Evolutionary conservation across 2,329 filamentous ascomycete genomes (phyloP).

Genomic region (Phaeoacremonium minimum): DNA sequence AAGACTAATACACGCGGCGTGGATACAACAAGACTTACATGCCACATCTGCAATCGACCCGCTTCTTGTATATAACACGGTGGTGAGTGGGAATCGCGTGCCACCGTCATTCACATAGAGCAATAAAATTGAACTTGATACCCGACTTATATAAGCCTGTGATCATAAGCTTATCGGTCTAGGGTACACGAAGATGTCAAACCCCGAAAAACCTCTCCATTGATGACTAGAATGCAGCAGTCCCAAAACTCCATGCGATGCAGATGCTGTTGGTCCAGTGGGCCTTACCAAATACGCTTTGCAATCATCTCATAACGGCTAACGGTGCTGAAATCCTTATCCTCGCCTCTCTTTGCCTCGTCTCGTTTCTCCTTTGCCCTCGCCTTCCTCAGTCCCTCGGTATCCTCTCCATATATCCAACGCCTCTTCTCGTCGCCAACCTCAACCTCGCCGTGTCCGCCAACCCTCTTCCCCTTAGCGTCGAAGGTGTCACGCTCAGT

Average conservation of each 20-base stretch:
- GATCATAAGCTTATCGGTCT: too few species aligned
- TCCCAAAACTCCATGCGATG: too few species aligned
- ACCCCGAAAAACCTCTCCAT: too few species aligned
- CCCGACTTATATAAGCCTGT: too few species aligned
- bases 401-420: constrained; percentile 84
- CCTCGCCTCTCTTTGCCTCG: constrained; percentile 51
- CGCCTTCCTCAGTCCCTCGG: constrained; percentile 60
- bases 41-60: background rate
- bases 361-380: constrained; percentile 60
- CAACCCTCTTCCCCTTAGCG: constrained; percentile 69
- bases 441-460: constrained; percentile 81
- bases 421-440: constrained; percentile 81
- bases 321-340: constrained; percentile 61
- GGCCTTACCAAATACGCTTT: constrained; percentile 97
- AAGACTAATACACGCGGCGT: constrained; percentile 5
- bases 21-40: constrained; percentile 9
- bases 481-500: constrained; percentile 53
- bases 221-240: too few species aligned
- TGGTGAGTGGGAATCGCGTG: constrained; percentile 10
- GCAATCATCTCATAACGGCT: constrained; percentile 91
- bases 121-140: too few species aligned
- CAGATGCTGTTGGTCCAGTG: too few species aligned
- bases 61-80: constrained; percentile 7
- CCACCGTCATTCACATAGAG: constrained; percentile 7
- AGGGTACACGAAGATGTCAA: too few species aligned